phyloP scores from a whole-genome alignment of 108 stramenopile species.

The Cyclotella sp. region DNA sequence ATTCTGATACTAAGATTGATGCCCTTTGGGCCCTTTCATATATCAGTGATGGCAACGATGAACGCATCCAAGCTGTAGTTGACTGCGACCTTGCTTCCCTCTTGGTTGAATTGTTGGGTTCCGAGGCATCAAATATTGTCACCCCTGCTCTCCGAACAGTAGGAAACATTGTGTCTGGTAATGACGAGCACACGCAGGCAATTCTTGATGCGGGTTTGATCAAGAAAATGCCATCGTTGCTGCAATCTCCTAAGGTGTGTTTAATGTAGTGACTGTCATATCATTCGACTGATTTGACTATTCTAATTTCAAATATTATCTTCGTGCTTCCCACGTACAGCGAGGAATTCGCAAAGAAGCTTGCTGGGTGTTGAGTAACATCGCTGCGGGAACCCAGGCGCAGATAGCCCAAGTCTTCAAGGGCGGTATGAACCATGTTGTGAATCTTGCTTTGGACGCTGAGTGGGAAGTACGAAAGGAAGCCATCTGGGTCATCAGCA shows the following conservation, averaged over 20 bases:
- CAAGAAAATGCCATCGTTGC: slow-evolving; percentile 20
- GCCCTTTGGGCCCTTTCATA: slow-evolving; percentile 92
- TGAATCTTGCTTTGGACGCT: slow-evolving; percentile 59
- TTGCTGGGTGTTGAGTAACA: slow-evolving; percentile 91
- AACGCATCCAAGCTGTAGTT: slow-evolving; percentile 77
- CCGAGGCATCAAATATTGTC: slow-evolving; percentile 29
- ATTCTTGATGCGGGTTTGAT: slow-evolving; percentile 80
- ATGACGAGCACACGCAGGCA: slow-evolving; percentile 87
- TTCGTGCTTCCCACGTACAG: slow-evolving; percentile 18
- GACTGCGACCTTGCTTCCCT: slow-evolving; percentile 49
- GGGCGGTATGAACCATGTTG: slow-evolving; percentile 53
- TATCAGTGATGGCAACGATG: slow-evolving; percentile 86
- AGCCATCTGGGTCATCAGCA: slow-evolving; percentile 86
- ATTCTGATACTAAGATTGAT: slow-evolving; percentile 65
- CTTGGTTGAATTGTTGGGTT: slow-evolving; percentile 64
- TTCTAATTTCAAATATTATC: background rate
- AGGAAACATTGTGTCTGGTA: slow-evolving; percentile 94
- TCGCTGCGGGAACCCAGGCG: slow-evolving; percentile 87
- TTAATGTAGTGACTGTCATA: background rate
- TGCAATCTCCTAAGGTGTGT: slow-evolving; percentile 44
- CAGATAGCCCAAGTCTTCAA: slow-evolving; percentile 71
- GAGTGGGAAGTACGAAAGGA: slow-evolving; percentile 94
- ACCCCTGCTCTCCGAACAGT: slow-evolving; percentile 91
- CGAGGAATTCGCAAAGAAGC: slow-evolving; percentile 88
- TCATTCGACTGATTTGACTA: slow-evolving; percentile 1